These are phyloP conservation scores for Calocybe gangraenosa DNA, from an alignment of 768 basidiomycete species.

Conservation along the genomic window DNA sequence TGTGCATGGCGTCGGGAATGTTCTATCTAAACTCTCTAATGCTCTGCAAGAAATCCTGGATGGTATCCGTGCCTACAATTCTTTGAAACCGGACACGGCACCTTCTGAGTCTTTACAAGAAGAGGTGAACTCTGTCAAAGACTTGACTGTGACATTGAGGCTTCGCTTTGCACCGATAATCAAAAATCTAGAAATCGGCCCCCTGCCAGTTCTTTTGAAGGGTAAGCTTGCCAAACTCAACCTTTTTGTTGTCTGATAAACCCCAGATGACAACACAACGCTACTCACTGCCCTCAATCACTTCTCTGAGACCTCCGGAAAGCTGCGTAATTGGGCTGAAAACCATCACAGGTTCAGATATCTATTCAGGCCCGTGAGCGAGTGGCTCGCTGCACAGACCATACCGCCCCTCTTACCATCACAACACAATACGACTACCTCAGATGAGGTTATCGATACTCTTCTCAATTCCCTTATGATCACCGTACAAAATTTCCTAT, in stretches of 20 bases:
- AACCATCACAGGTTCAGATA: conserved; percentile 24
- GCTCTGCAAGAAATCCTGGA: conserved; percentile 35
- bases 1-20: conserved; percentile 19
- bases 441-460: conserved; percentile 25
- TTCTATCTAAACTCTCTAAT: conserved; percentile 27
- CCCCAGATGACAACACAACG: conserved; percentile 31
- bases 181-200: conserved; percentile 20
- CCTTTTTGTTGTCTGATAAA: background rate
- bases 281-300: conserved; percentile 25
- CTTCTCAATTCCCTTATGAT: conserved; percentile 65
- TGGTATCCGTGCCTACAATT: conserved; percentile 28
- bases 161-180: conserved; percentile 16
- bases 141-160: conserved; percentile 24
- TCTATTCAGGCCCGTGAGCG: conserved; percentile 27
- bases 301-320: conserved; percentile 13
- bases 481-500: conserved; percentile 56
- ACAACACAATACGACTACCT: conserved; percentile 7
- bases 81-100: conserved; percentile 23
- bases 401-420: conserved; percentile 10
- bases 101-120: conserved; percentile 21
- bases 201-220: conserved; percentile 30
- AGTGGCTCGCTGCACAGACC: conserved; percentile 27
- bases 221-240: conserved; percentile 23
- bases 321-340: conserved; percentile 23
- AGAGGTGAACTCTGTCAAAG: conserved; percentile 20